A percentile compares a stretch with the other conserved stretches of the same genome.
Conservation (phyloP, 495 filamentous ascomycete genomes). For the Xylaria telfairii region DNA sequence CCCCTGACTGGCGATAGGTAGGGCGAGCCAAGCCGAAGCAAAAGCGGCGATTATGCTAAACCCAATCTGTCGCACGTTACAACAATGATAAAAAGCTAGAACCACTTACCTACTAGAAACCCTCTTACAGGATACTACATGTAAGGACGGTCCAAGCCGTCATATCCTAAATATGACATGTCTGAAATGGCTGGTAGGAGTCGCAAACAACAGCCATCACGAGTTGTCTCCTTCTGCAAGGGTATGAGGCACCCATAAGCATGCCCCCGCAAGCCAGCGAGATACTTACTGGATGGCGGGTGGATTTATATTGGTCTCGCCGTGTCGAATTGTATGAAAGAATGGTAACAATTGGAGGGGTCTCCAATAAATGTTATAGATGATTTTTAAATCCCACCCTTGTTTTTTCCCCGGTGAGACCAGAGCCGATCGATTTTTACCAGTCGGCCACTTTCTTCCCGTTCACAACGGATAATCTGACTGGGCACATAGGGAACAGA, state of each 20-base stretch:
- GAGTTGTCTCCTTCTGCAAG: neutral
- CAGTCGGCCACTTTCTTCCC: neutral
- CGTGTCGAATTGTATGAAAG: neutral
- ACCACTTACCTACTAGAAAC: constrained; percentile 5
- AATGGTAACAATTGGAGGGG: neutral
- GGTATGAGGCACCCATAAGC: neutral
- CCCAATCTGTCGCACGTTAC: neutral
- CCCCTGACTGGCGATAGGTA: neutral
- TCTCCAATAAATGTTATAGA: neutral
- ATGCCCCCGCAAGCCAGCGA: neutral
- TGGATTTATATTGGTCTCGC: constrained; percentile 17
- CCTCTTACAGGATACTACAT: neutral
- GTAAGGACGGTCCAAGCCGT: neutral
- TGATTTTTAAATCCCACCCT: neutral
- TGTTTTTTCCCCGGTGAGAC: neutral
- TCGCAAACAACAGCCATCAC: constrained; percentile 2
- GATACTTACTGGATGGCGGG: neutral
- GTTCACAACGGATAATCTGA: neutral
- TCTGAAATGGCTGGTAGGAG: neutral
- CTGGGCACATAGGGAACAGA: neutral
- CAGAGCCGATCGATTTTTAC: neutral
- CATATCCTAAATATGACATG: constrained; percentile 10
- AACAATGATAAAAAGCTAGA: neutral
- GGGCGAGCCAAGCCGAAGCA: neutral
- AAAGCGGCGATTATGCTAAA: constrained; percentile 7